Conservation (phyloP, 495 filamentous ascomycete species). For the Beverwykella pulmonaria region DNA sequence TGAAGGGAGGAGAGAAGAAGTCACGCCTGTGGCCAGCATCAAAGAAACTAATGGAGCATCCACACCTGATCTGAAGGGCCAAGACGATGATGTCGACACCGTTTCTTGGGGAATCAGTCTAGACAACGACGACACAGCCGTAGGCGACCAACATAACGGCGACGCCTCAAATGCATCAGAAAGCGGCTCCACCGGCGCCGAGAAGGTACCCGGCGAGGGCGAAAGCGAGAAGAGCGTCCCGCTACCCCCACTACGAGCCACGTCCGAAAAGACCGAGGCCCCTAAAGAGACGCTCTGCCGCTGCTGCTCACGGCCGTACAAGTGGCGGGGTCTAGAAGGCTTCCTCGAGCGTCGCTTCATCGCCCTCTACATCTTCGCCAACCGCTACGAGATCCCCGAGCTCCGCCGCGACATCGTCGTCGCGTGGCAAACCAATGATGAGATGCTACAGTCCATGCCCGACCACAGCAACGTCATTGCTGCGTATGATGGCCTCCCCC, state of each 20-base stretch:
- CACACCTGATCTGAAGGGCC: slow-evolving; percentile 10
- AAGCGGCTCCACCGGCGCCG: slow-evolving; percentile 11
- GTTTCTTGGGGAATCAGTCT: slow-evolving; percentile 27
- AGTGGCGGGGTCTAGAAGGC: slow-evolving; percentile 29
- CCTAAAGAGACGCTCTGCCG: slow-evolving; percentile 29
- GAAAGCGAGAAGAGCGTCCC: slow-evolving; percentile 28
- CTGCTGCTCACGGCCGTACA: slow-evolving; percentile 27
- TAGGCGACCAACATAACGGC: slow-evolving; percentile 1
- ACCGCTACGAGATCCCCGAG: slow-evolving; percentile 30
- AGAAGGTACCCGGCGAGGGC: slow-evolving; percentile 25
- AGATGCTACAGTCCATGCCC: slow-evolving; percentile 30
- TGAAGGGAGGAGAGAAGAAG: slow-evolving; percentile 20
- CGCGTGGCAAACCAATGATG: slow-evolving; percentile 23
- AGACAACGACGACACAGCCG: slow-evolving; percentile 23
- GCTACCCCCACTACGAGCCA: background rate
- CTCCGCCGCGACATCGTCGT: slow-evolving; percentile 22
- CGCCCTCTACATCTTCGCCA: slow-evolving; percentile 30
- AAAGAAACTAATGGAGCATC: background rate
- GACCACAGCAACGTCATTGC: slow-evolving; percentile 34
- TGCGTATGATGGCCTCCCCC: slow-evolving; percentile 25
- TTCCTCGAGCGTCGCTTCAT: slow-evolving; percentile 33
- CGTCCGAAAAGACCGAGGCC: slow-evolving; percentile 15
- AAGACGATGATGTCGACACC: slow-evolving; percentile 22
- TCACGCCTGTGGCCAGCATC: background rate
- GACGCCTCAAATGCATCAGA: slow-evolving; percentile 2